Base-by-base conservation (phyloP, 2,329 filamentous ascomycete genomes). In the Fonsecaea pedrosoi region DNA sequence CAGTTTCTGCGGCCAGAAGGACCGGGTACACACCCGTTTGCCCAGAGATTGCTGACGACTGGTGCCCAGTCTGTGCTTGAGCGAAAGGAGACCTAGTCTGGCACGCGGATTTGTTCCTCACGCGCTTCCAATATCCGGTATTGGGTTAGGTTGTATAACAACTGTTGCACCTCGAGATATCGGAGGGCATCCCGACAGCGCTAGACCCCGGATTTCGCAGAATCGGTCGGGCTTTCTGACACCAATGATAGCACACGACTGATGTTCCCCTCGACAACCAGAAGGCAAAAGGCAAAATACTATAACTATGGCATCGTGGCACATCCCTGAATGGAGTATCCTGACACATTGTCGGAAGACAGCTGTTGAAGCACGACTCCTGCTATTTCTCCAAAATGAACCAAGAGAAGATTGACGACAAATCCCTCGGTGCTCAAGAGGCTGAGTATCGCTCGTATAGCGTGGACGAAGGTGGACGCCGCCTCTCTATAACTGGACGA, bases 401-500 rank as follows among this genome's bases (percentile, higher is more conserved):
- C 4, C 7, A 48, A 21, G 42, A 48, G 21, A 21, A 21, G 42
- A 25, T 48, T 48, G 42, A 48, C 42, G 42, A 48, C 42, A 48
- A 48, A 18, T 21, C 18, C 21, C n/a, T 48, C 9, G 42, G 42
- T 48, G 42, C 42, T 48, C 42, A 48, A 21, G 42, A 48, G 42
- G 21, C 21, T 48, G 42, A 48, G 18, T 48, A 48, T 48, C 42
- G n/a, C 18, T 48, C 42, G 7, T 48, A 25, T 12, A 48, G 42
- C n/a, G 42, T 48, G 7, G 42, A 48, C 18, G 42, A 48, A 25
- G 21, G 6, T 9, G 42, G 42, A 21, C 42, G n/a, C 42, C 55
- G 55, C 25, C 35, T 45, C 1, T 58, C 55, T 32, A 21, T 58
- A 18, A 40, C 35, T 4, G 55, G 37, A 6, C 64, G 67, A 25